Percentiles rank a stretch among this genome's conserved stretches.
Evolutionary conservation across 2,329 filamentous ascomycete genomes (phyloP).

Genomic region (Xylaria sp.): DNA sequence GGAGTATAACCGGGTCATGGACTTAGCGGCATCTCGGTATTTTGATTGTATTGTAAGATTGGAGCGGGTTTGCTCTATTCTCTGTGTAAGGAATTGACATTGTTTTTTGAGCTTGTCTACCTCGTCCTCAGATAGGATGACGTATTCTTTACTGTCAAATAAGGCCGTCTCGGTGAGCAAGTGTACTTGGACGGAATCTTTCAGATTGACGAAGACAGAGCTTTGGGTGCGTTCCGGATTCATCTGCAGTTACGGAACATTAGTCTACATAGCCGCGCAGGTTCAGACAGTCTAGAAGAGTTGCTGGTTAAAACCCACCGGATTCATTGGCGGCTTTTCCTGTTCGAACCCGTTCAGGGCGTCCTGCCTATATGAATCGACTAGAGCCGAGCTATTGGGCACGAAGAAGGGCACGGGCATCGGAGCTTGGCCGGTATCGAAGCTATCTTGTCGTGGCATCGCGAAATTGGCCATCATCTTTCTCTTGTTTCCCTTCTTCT

Average conservation of each 20-base stretch:
- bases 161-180: slow-evolving; percentile 93
- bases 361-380: slow-evolving; percentile 69
- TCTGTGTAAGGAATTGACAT: slow-evolving; percentile 73
- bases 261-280: slow-evolving; percentile 28
- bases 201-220: slow-evolving; percentile 68
- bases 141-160: slow-evolving; percentile 84
- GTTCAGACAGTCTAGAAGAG: neutral
- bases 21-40: slow-evolving; percentile 90
- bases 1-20: slow-evolving; percentile 82
- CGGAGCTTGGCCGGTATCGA: slow-evolving; percentile 39
- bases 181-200: slow-evolving; percentile 85
- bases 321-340: slow-evolving; percentile 65
- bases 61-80: slow-evolving; percentile 83
- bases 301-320: slow-evolving; percentile 56
- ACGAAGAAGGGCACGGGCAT: slow-evolving; percentile 47
- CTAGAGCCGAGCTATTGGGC: slow-evolving; percentile 60
- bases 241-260: slow-evolving; percentile 52
- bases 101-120: slow-evolving; percentile 93
- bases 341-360: slow-evolving; percentile 64
- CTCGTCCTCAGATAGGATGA: slow-evolving; percentile 90
- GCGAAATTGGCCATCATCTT: slow-evolving; percentile 45
- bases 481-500: too few relatives aligned
- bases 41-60: slow-evolving; percentile 92
- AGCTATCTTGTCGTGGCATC: slow-evolving; percentile 41
- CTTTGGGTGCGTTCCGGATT: slow-evolving; percentile 64